Conservation (phyloP, 2,329 filamentous ascomycete species). For the Neoarthrinium moseri region DNA sequence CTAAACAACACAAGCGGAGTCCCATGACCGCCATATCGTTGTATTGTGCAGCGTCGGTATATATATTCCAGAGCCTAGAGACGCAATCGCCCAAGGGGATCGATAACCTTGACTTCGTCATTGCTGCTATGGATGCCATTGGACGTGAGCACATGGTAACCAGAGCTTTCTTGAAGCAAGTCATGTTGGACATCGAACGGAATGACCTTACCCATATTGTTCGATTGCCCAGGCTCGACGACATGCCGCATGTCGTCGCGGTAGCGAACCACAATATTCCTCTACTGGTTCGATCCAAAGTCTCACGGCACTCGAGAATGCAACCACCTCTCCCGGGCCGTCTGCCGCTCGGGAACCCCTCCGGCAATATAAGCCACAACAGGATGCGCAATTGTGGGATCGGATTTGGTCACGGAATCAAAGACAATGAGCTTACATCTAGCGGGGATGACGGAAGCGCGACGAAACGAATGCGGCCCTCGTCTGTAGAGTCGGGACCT, state of each 20-base stretch:
- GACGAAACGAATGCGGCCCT: slow-evolving; percentile 17
- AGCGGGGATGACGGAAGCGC: slow-evolving; percentile 4
- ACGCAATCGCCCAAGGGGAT: slow-evolving; percentile 45
- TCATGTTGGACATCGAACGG: slow-evolving; percentile 74
- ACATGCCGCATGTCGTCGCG: slow-evolving; percentile 20
- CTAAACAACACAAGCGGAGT: slow-evolving; percentile 51
- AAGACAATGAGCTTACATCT: neutral
- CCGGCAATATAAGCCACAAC: slow-evolving; percentile 19
- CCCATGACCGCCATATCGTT: slow-evolving; percentile 80
- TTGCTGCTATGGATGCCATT: slow-evolving; percentile 76
- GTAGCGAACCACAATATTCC: slow-evolving; percentile 35
- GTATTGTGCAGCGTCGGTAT: slow-evolving; percentile 82
- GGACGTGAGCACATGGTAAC: slow-evolving; percentile 74
- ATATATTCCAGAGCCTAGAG: slow-evolving; percentile 66
- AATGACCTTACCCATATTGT: slow-evolving; percentile 39
- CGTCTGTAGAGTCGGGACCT: neutral
- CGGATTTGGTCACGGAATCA: slow-evolving; percentile 1
- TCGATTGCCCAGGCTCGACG: slow-evolving; percentile 33
- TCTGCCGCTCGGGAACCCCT: slow-evolving; percentile 36
- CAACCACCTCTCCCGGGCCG: slow-evolving; percentile 43
- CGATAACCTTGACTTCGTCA: slow-evolving; percentile 68
- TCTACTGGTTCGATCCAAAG: slow-evolving; percentile 42
- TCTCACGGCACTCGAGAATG: slow-evolving; percentile 39
- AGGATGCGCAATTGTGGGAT: slow-evolving; percentile 11
- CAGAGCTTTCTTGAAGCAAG: slow-evolving; percentile 79